phyloP scores from a whole-genome alignment of 1,284 basidiomycete genomes.

The Leccinum fuscescens region DNA sequence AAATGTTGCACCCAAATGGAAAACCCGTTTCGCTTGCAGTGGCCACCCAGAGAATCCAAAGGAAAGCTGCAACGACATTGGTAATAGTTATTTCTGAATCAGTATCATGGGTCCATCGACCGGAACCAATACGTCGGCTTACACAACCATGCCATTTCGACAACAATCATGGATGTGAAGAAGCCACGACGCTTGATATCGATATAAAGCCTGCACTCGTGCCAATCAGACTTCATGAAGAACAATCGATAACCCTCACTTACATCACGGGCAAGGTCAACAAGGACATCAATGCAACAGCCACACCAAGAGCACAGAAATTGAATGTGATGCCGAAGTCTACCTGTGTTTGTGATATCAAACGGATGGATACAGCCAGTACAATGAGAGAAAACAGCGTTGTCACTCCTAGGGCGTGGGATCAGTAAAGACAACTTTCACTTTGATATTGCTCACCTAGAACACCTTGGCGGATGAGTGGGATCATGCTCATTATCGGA shows the following conservation, averaged over 20 bases:
- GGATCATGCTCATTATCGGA: constrained; percentile 21
- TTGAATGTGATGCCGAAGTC: constrained; percentile 16
- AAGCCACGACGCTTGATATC: constrained; percentile 36
- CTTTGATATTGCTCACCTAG: constrained; percentile 20
- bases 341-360: constrained; percentile 29
- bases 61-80: constrained; percentile 37
- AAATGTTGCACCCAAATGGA: constrained; percentile 22
- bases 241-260: constrained; percentile 13
- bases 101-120: not conserved
- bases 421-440: constrained; percentile 4
- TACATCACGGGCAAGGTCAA: constrained; percentile 48
- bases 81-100: not conserved
- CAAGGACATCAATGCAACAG: constrained; percentile 42
- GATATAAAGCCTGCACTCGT: constrained; percentile 31
- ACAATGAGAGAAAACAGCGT: constrained; percentile 37
- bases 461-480: constrained; percentile 21
- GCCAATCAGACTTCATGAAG: constrained; percentile 8
- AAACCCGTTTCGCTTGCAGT: constrained; percentile 41
- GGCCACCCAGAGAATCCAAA: constrained; percentile 60
- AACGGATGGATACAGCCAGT: constrained; percentile 36
- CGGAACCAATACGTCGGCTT: constrained; percentile 10
- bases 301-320: constrained; percentile 45
- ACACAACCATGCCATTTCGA: constrained; percentile 41
- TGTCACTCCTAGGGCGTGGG: constrained; percentile 17
- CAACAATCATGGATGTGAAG: constrained; percentile 37